Percentiles rank a stretch among this genome's conserved stretches.
Evolutionary conservation across 2,329 filamentous ascomycete genomes (phyloP).

Genomic region (Arthrinium puccinioides): DNA sequence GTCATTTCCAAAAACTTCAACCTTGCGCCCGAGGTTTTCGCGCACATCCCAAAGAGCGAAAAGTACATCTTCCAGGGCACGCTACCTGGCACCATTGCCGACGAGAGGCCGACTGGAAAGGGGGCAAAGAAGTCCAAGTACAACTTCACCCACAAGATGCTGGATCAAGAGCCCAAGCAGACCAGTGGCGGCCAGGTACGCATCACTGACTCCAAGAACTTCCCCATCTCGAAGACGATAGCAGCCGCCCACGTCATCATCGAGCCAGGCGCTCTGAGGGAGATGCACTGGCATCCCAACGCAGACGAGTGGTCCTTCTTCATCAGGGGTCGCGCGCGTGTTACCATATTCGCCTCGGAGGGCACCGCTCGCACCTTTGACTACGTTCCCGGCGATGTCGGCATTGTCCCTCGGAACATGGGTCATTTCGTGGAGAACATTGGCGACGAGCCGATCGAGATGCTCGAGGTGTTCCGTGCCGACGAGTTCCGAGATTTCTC

Average conservation of each 20-base stretch:
- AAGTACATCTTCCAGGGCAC: constrained; percentile 75
- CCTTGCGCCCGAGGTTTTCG: constrained; percentile 62
- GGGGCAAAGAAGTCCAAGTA: constrained; percentile 59
- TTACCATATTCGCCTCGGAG: constrained; percentile 67
- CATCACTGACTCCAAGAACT: constrained; percentile 70
- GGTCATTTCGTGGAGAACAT: constrained; percentile 80
- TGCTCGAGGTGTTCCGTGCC: constrained; percentile 68
- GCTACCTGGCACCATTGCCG: constrained; percentile 53
- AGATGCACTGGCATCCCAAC: constrained; percentile 79
- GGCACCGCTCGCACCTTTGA: constrained; percentile 68
- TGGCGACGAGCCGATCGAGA: constrained; percentile 66
- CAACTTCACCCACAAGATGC: constrained; percentile 65
- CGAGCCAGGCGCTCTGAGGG: constrained; percentile 62
- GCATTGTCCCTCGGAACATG: constrained; percentile 70
- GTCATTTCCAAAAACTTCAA: constrained; percentile 72
- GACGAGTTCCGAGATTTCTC: constrained; percentile 68
- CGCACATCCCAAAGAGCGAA: constrained; percentile 56
- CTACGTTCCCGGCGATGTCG: constrained; percentile 67
- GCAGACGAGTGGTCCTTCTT: constrained; percentile 81
- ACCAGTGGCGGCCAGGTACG: constrained; percentile 65
- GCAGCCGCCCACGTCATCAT: constrained; percentile 67
- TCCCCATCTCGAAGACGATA: constrained; percentile 65
- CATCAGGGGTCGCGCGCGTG: constrained; percentile 61
- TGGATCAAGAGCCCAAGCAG: constrained; percentile 58
- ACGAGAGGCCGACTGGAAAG: constrained; percentile 55